Conservation (phyloP, 208 protist species). For the Leishmania major region DNA sequence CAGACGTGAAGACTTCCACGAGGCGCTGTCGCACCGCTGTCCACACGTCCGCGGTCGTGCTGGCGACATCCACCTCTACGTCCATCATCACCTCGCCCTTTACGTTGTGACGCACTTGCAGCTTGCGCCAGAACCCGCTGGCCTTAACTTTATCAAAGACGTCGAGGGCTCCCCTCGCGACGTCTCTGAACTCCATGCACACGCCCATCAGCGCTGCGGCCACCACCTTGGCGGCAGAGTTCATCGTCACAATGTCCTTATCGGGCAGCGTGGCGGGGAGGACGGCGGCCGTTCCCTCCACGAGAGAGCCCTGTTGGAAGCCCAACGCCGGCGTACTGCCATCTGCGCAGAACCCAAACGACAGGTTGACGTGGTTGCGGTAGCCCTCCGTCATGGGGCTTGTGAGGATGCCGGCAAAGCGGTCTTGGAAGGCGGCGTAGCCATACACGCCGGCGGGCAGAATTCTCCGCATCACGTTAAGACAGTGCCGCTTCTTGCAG, state of each 20-base stretch:
- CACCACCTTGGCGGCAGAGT: slow-evolving; percentile 58
- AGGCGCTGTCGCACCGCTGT: slow-evolving; percentile 45
- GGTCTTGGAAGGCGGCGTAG: slow-evolving; percentile 34
- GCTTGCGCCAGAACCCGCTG: slow-evolving; percentile 89
- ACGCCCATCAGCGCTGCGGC: slow-evolving; percentile 53
- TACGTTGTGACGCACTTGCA: slow-evolving; percentile 91
- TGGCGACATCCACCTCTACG: slow-evolving; percentile 62
- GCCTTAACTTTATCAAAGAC: slow-evolving; percentile 84
- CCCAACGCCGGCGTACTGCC: slow-evolving; percentile 56
- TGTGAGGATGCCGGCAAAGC: slow-evolving; percentile 68
- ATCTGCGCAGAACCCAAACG: slow-evolving; percentile 69
- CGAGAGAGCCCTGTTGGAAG: slow-evolving; percentile 71
- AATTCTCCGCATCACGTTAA: slow-evolving; percentile 57
- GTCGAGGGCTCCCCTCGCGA: slow-evolving; percentile 33
- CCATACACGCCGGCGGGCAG: slow-evolving; percentile 35
- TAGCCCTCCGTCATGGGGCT: slow-evolving; percentile 83
- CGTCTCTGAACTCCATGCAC: slow-evolving; percentile 36
- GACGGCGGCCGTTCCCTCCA: slow-evolving; percentile 74
- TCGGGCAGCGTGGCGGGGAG: slow-evolving; percentile 51
- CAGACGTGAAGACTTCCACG: slow-evolving; percentile 31
- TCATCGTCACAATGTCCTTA: slow-evolving; percentile 62
- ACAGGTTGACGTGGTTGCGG: slow-evolving; percentile 93
- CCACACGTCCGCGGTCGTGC: slow-evolving; percentile 34
- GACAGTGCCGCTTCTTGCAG: slow-evolving; percentile 77
- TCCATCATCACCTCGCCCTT: slow-evolving; percentile 86